Conservation (phyloP, 164 flowering plant species). For the Annona cherimola region DNA sequence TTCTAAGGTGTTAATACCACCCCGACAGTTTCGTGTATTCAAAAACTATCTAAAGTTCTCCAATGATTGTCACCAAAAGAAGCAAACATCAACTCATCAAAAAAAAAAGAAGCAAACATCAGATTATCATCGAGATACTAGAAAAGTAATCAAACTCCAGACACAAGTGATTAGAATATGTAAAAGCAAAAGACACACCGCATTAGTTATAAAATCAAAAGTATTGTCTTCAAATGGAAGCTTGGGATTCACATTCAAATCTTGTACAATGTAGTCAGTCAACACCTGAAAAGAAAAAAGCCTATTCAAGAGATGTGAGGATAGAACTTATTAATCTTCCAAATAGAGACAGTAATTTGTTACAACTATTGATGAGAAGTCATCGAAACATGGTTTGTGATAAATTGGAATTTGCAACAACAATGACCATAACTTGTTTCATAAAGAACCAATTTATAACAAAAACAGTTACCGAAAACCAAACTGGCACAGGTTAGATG, state of each 20-base stretch:
- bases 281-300: conserved; percentile 50
- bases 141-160: neutral
- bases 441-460: too few species aligned
- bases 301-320: neutral
- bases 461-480: neutral
- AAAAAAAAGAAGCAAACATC: neutral
- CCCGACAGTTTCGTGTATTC: too few species aligned
- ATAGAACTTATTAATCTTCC: neutral
- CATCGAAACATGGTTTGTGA: too few species aligned
- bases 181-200: conserved; percentile 39
- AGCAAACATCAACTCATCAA: neutral
- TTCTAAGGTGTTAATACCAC: too few species aligned
- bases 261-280: conserved; percentile 85
- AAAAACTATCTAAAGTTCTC: too few species aligned
- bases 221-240: conserved; percentile 86
- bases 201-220: conserved; percentile 86
- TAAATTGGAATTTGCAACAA: neutral
- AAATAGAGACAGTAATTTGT: neutral
- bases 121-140: neutral
- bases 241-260: conserved; percentile 69
- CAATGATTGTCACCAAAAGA: neutral
- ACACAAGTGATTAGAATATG: neutral
- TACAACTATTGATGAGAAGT: neutral
- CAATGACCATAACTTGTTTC: neutral
- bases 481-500: neutral